Evolutionary conservation across 225 moss, liverwort and hornwort genomes (phyloP), one percentile per base, ranked within the genome.

Genomic region (Pseudoscleropodium purum): DNA sequence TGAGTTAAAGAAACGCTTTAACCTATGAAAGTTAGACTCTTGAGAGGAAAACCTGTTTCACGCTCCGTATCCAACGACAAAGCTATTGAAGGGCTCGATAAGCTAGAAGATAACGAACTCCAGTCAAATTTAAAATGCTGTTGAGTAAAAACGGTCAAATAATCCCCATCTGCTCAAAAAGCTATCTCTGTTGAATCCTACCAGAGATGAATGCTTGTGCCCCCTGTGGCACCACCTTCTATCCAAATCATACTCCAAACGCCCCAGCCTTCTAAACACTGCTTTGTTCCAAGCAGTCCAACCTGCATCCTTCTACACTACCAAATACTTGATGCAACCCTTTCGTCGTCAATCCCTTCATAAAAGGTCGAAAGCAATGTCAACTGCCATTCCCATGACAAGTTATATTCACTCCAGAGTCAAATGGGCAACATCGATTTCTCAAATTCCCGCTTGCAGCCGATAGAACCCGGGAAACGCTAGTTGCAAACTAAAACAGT

Each of bases 231-330:
- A 91, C 81, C 86, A 81, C 86, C 84, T 90, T 69, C 88, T 91
- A 90, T 85, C 64, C 81, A 87, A 89, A 69, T 84, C 93, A 90
- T 90, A 84, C 84, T 93, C 89, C 87, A 47, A 84, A 76, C 29
- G 66, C 49, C 83, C 63, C 87, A 84, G 87, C 75, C 86, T 90
- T 88, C 52, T 64, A 60, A 37, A 82, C 82, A 78, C 82, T 51
- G 82, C 70, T 87, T 77, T 30, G 64, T 43, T 82, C 75, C 80
- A 66, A 87, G 60, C 64, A 81, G 81, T 87, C 84, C 90, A 88
- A 93, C 76, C 90, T 90, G 93, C 93, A 93, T 93, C 86, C 90
- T 91, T 88, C 91, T 90, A 77, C 83, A 90, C 86, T 90, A 87
- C 41, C 82, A 85, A 85, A 70, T 79, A 77, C 83, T 78, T 52